Evolutionary conservation across 2,329 filamentous ascomycete species (phyloP).

Genomic region (Curvularia sp.): DNA sequence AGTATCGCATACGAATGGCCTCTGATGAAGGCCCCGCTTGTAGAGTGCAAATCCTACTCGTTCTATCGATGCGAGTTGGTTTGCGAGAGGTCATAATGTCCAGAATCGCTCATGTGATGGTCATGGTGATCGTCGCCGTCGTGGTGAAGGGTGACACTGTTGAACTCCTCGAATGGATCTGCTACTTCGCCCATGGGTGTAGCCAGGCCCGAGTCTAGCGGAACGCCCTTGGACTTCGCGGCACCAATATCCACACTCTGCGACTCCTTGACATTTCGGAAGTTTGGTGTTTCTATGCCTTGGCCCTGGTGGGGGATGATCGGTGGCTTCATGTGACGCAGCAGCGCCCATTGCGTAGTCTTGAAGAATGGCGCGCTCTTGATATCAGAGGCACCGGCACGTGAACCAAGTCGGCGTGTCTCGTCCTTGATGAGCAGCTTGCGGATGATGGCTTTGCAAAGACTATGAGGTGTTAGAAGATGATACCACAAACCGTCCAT

Average conservation of each 20-base stretch:
- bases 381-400: constrained; percentile 94
- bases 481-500: background rate
- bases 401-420: constrained; percentile 87
- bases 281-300: constrained; percentile 93
- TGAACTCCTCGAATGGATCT: constrained; percentile 98
- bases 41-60: background rate
- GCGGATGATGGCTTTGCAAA: constrained; percentile 95
- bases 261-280: constrained; percentile 97
- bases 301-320: constrained; percentile 92
- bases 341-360: constrained; percentile 93
- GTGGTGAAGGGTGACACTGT: constrained; percentile 95
- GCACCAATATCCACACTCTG: constrained; percentile 82
- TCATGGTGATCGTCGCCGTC: constrained; percentile 78
- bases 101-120: constrained; percentile 30
- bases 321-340: constrained; percentile 96
- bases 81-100: constrained; percentile 32
- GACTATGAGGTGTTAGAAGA: constrained; percentile 61
- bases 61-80: constrained; percentile 35
- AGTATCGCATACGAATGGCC: constrained; percentile 29
- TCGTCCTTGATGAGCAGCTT: constrained; percentile 99
- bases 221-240: constrained; percentile 73
- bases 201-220: constrained; percentile 81
- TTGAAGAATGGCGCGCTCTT: constrained; percentile 97
- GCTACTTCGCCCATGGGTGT: constrained; percentile 82
- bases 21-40: constrained; percentile 12